Conservation (phyloP, 805 yeast species). For the Metschnikowia koreensis region DNA sequence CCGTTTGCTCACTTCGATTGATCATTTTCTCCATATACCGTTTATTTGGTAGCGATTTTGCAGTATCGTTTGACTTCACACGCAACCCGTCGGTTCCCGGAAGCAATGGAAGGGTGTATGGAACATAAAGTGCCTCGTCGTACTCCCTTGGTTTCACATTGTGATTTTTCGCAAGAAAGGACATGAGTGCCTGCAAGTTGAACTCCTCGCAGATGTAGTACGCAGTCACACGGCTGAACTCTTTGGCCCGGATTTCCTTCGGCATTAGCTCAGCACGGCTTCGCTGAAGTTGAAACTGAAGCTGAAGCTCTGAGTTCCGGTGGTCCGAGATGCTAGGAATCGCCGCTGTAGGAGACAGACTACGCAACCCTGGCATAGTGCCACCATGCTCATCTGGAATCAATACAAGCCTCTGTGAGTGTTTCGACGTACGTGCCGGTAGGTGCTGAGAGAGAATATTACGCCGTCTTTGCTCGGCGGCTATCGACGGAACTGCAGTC, state of each 20-base stretch:
- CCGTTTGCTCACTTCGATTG: constrained; percentile 78
- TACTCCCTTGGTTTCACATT: constrained; percentile 83
- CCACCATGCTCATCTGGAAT: constrained; percentile 62
- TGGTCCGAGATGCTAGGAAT: constrained; percentile 5
- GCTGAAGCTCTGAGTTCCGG: constrained; percentile 19
- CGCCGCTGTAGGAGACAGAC: too few relatives aligned
- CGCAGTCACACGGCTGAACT: constrained; percentile 84
- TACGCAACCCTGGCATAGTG: not conserved
- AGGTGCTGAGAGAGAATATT: constrained; percentile 49
- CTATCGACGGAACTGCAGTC: constrained; percentile 9
- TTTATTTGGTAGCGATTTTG: constrained; percentile 41
- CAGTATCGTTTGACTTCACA: constrained; percentile 64
- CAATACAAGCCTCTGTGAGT: constrained; percentile 79
- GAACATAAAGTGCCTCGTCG: constrained; percentile 91
- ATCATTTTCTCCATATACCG: constrained; percentile 71
- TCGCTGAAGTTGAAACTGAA: constrained; percentile 34
- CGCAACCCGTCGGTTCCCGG: constrained; percentile 82
- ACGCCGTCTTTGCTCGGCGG: constrained; percentile 22
- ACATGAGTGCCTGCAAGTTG: constrained; percentile 58
- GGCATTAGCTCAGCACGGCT: constrained; percentile 58
- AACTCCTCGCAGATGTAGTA: constrained; percentile 86
- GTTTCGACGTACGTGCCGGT: constrained; percentile 78
- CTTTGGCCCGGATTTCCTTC: constrained; percentile 58
- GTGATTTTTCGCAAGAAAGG: constrained; percentile 67
- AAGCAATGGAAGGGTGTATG: constrained; percentile 79